Evolutionary conservation across 2,329 filamentous ascomycete genomes (phyloP).

Genomic region (Apiospora saccharicola): DNA sequence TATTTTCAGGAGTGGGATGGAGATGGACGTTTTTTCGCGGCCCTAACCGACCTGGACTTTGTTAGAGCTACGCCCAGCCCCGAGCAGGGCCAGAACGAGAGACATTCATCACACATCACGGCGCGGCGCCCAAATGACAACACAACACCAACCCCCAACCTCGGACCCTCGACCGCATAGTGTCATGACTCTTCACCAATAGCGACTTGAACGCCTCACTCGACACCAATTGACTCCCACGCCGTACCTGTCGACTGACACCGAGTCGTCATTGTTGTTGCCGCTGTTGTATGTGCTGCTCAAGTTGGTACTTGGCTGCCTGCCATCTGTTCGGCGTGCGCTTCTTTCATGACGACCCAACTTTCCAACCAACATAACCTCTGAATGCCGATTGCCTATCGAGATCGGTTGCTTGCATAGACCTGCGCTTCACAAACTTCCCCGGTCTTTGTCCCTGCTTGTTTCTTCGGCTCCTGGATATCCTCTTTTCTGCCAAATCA

Average conservation of each 20-base stretch:
- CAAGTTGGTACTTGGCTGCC: constrained; percentile 1
- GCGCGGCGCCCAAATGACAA: constrained; percentile 28
- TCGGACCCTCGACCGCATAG: constrained; percentile 31
- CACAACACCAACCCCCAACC: constrained; percentile 29
- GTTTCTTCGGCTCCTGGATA: constrained; percentile 28
- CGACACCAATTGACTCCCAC: constrained; percentile 24
- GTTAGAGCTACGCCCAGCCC: constrained; percentile 13
- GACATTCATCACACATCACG: constrained; percentile 20
- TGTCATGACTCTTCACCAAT: constrained; percentile 32
- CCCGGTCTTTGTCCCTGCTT: neutral
- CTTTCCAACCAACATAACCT: constrained; percentile 29
- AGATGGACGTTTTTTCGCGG: constrained; percentile 5
- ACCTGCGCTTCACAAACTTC: constrained; percentile 30
- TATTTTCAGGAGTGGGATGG: constrained; percentile 17
- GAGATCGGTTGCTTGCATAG: constrained; percentile 33
- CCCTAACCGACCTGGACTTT: constrained; percentile 18
- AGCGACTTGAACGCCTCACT: constrained; percentile 34
- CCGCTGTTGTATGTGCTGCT: neutral
- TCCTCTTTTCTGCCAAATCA: constrained; percentile 15
- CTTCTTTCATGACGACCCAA: constrained; percentile 34
- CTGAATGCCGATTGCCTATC: constrained; percentile 32
- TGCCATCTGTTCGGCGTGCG: constrained; percentile 5
- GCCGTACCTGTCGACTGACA: neutral
- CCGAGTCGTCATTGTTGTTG: constrained; percentile 7
- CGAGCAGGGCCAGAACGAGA: neutral